Conservation (phyloP, 2,329 filamentous ascomycete genomes). For the Colletotrichum sp. region DNA sequence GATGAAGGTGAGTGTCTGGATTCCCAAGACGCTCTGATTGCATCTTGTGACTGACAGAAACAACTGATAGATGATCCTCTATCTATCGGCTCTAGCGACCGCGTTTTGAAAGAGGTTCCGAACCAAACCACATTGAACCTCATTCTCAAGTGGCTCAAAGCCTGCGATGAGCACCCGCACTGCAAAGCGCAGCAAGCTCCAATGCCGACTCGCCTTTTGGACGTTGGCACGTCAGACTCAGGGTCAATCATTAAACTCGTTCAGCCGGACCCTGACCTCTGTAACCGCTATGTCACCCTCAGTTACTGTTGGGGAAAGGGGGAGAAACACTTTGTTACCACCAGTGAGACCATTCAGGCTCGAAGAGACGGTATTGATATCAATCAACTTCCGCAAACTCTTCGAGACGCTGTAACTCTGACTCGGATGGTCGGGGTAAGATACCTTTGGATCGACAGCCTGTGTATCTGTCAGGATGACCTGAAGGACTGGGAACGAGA, state of each 20-base stretch:
- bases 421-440: slow-evolving; percentile 24
- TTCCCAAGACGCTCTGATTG: background rate
- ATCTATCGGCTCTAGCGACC: background rate
- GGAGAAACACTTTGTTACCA: background rate
- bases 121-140: background rate
- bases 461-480: slow-evolving; percentile 34
- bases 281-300: background rate
- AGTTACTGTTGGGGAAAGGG: slow-evolving; percentile 11
- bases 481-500: slow-evolving; percentile 27
- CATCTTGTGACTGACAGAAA: background rate
- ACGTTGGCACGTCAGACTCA: background rate
- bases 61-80: background rate
- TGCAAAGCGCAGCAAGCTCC: background rate
- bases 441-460: slow-evolving; percentile 35
- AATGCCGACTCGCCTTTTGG: background rate
- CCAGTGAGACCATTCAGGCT: background rate
- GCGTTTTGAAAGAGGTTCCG: background rate
- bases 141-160: background rate
- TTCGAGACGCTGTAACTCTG: slow-evolving; percentile 28
- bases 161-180: background rate
- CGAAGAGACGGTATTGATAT: background rate
- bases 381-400: slow-evolving; percentile 21
- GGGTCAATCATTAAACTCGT: background rate
- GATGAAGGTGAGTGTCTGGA: background rate
- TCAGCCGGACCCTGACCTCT: background rate